Evolutionary conservation across 2,329 filamentous ascomycete genomes (phyloP).

Genomic region (Pezicula radicicola): DNA sequence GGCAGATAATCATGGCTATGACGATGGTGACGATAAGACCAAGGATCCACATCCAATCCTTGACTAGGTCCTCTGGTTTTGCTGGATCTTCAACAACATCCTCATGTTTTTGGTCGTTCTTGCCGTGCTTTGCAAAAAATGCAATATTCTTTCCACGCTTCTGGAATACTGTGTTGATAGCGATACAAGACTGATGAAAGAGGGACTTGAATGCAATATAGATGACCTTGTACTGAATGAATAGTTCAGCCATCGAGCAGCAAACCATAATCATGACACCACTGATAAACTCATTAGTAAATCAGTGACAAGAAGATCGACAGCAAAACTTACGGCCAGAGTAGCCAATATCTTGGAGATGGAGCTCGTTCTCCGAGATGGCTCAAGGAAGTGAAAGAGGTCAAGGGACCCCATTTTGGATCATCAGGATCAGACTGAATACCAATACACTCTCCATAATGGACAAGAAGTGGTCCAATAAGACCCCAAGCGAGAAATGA

Average conservation of each 20-base stretch:
- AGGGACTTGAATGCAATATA: constrained; percentile 44
- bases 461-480: constrained; percentile 54
- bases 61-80: constrained; percentile 42
- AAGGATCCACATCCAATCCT: constrained; percentile 49
- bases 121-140: constrained; percentile 40
- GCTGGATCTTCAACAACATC: constrained; percentile 49
- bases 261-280: constrained; percentile 37
- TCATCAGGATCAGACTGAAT: constrained; percentile 27
- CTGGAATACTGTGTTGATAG: constrained; percentile 36
- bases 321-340: constrained; percentile 36
- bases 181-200: constrained; percentile 41
- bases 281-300: not conserved
- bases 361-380: constrained; percentile 38
- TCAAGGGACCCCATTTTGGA: constrained; percentile 38
- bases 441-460: constrained; percentile 46
- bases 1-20: constrained; percentile 47
- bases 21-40: constrained; percentile 47
- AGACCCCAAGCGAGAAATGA: constrained; percentile 42
- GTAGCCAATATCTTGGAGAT: constrained; percentile 47
- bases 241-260: constrained; percentile 44
- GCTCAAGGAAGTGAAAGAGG: constrained; percentile 36
- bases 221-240: constrained; percentile 41
- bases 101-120: constrained; percentile 28
- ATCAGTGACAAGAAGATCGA: not conserved
- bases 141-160: constrained; percentile 38